Percentiles rank a stretch among this genome's conserved stretches.
Conservation (phyloP, 2,329 filamentous ascomycete species). For the Fusarium nanum region DNA sequence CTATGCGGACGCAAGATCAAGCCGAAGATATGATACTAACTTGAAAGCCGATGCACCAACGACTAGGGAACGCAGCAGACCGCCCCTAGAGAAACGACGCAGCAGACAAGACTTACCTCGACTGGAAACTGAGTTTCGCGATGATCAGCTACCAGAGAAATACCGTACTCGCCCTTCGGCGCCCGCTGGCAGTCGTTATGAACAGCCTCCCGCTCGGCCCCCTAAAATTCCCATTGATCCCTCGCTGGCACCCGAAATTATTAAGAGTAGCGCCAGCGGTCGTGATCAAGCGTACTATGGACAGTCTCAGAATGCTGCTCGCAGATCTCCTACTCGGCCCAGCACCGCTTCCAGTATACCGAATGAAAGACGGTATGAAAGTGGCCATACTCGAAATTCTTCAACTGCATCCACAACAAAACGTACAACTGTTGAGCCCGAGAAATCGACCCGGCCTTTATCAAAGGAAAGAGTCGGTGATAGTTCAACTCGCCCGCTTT, state of each 20-base stretch:
- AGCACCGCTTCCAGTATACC: constrained; percentile 46
- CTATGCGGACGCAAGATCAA: constrained; percentile 22
- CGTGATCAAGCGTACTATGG: constrained; percentile 57
- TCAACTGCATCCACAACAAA: constrained; percentile 46
- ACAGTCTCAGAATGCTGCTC: constrained; percentile 28
- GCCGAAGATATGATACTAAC: constrained; percentile 30
- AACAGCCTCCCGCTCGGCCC: constrained; percentile 48
- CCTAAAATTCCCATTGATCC: constrained; percentile 49
- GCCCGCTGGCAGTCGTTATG: constrained; percentile 47
- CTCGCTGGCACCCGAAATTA: constrained; percentile 57
- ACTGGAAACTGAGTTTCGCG: constrained; percentile 56
- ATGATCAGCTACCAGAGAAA: constrained; percentile 46
- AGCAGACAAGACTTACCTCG: constrained; percentile 57
- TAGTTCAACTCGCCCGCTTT: constrained; percentile 45
- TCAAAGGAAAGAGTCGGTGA: constrained; percentile 50
- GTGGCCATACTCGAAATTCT: constrained; percentile 40
- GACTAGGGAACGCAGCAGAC: constrained; percentile 39
- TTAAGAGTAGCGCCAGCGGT: constrained; percentile 55
- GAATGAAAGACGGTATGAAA: constrained; percentile 45
- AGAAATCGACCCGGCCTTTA: constrained; percentile 44
- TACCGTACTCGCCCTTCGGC: constrained; percentile 54
- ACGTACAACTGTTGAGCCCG: constrained; percentile 46
- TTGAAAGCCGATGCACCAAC: constrained; percentile 32
- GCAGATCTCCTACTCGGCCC: constrained; percentile 48
- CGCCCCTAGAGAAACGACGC: constrained; percentile 46